Evolutionary conservation across 129 eudicot species (phyloP), one percentile per base, ranked within the genome.

Genomic region (Artemisia annua): DNA sequence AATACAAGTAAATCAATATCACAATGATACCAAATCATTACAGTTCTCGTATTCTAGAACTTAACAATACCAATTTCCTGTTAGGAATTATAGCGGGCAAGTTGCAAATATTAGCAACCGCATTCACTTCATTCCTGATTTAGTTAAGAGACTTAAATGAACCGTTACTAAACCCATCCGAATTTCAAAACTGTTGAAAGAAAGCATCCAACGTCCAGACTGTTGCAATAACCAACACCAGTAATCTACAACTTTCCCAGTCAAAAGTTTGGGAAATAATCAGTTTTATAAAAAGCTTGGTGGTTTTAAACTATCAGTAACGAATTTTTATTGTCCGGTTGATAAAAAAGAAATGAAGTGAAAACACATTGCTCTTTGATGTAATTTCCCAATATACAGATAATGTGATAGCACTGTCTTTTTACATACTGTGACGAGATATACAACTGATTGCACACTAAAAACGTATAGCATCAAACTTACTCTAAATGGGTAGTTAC

Each of bases 401-500:
- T 39, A 39, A 39, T 39, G 46, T 39, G 46, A 39, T 39, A 39
- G 46, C 46, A 39, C 46, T 39, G 46, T 8, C 11, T 39, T 39
- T 8, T 39, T 8, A 7, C 46, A 39, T 39, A 39, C 46, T 39
- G 46, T 7, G 46, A 39, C 1, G 46, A 39, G 46, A 39, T 39
- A 39, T 35, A 35, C 2, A 58, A 58, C 11, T 58, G 35, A 58
- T 58, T 18, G 1, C 46, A 16, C 15, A 20, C 11, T n/a, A 24
- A 30, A 52, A 30, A 54, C 0, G 55, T 35, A 20, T 22, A 66
- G 51, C 39, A 58, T 26, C 10, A 52, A 51, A 80, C 98, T 87
- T 79, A 94, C 98, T 82, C 87, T 85, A 79, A 90, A 86, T 50
- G 98, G 98, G 84, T 86, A 94, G 70, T 85, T 82, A 84, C 93